Conservation (phyloP, 768 basidiomycete species). For the Hygrophorus pudorinus region DNA sequence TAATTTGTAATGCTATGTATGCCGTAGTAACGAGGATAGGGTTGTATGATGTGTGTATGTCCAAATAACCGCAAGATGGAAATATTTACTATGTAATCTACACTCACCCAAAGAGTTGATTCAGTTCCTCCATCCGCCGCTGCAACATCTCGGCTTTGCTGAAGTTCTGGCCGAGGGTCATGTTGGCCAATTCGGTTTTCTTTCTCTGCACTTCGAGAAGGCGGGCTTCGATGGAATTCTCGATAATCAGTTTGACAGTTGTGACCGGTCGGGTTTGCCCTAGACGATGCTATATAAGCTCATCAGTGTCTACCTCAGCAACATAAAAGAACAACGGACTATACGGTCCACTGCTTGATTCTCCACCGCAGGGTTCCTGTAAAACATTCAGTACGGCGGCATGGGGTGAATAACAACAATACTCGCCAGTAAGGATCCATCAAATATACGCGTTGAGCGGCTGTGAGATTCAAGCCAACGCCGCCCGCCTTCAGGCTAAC, state of each 20-base stretch:
- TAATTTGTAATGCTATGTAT: not conserved
- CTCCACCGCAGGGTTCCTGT: conserved; percentile 93
- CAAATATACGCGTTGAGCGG: conserved; percentile 87
- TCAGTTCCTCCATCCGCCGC: conserved; percentile 82
- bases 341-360: conserved; percentile 98
- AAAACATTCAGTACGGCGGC: conserved; percentile 4
- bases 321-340: conserved; percentile 36
- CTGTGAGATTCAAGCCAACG: conserved; percentile 92
- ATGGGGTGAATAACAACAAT: not conserved
- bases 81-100: conserved; percentile 16
- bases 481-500: conserved; percentile 97
- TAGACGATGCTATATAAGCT: conserved; percentile 67
- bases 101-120: conserved; percentile 53
- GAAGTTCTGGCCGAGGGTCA: conserved; percentile 82
- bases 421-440: conserved; percentile 94
- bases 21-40: no score
- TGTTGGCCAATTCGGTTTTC: conserved; percentile 90
- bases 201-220: conserved; percentile 90
- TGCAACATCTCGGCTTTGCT: conserved; percentile 83
- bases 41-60: not conserved
- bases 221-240: conserved; percentile 87
- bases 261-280: conserved; percentile 90
- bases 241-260: conserved; percentile 88
- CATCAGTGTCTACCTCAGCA: conserved; percentile 1
- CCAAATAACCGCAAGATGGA: conserved; percentile 2